Conservation (phyloP, 441 rosid species). For the Adansonia gregorii region DNA sequence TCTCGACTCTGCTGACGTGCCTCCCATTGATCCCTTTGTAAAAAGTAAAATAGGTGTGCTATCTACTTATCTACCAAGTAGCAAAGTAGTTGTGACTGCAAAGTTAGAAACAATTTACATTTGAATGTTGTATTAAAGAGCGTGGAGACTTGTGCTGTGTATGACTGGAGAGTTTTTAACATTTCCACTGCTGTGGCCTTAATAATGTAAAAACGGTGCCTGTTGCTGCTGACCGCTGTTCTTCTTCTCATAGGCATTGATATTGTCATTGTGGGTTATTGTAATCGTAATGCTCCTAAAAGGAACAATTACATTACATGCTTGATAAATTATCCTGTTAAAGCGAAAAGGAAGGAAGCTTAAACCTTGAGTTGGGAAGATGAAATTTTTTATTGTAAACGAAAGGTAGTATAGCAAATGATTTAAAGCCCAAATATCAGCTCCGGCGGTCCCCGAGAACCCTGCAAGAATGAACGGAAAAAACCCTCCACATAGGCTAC, state of each 20-base stretch:
- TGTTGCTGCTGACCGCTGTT: background rate
- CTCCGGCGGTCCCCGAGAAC: background rate
- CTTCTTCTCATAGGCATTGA: background rate
- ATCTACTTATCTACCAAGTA: background rate
- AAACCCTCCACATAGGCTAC: background rate
- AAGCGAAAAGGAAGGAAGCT: too few relatives aligned
- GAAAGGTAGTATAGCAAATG: too few relatives aligned
- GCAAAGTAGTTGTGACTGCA: background rate
- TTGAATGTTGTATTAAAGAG: too few relatives aligned
- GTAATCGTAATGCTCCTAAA: too few relatives aligned
- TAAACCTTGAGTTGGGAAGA: too few relatives aligned
- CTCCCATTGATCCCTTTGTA: slow-evolving; percentile 14
- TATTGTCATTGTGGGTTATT: too few relatives aligned
- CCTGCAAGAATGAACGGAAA: background rate
- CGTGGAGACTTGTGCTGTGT: background rate
- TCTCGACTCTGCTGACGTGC: background rate
- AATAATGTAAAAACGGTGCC: slow-evolving; percentile 14
- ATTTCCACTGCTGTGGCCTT: background rate
- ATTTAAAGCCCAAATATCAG: background rate
- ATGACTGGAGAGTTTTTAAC: background rate
- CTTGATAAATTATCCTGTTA: background rate
- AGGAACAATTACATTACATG: background rate
- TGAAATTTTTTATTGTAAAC: too few relatives aligned
- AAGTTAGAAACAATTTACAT: background rate
- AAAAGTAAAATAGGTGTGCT: background rate